Percentiles rank a stretch among this genome's conserved stretches.
phyloP scores from a whole-genome alignment of 345 rosid genomes.

The Salix caprea region DNA sequence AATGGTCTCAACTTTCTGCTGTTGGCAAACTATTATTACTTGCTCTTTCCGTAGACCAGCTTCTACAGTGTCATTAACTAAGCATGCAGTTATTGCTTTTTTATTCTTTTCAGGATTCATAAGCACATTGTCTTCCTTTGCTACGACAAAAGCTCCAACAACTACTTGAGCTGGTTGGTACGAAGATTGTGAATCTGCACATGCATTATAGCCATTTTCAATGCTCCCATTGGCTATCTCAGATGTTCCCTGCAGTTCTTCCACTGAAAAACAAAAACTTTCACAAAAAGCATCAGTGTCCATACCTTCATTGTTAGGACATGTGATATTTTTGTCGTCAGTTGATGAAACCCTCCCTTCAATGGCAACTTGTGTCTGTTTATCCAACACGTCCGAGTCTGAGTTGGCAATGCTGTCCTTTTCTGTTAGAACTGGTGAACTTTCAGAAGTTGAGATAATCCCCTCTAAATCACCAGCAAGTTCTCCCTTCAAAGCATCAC shows the following conservation, averaged over 20 bases:
- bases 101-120: slow-evolving; percentile 9
- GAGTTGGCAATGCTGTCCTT: slow-evolving; percentile 11
- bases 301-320: slow-evolving; percentile 46
- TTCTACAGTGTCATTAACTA: slow-evolving; percentile 16
- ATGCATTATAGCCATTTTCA: slow-evolving; percentile 36
- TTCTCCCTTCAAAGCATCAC: neutral
- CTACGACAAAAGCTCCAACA: slow-evolving; percentile 26
- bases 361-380: slow-evolving; percentile 18
- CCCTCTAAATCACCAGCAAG: neutral
- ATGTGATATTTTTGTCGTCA: slow-evolving; percentile 21
- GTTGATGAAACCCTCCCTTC: slow-evolving; percentile 22
- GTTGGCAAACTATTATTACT: neutral
- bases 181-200: slow-evolving; percentile 36
- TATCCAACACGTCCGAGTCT: slow-evolving; percentile 17
- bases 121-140: slow-evolving; percentile 17
- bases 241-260: slow-evolving; percentile 34
- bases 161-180: slow-evolving; percentile 28
- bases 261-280: slow-evolving; percentile 37
- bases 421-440: slow-evolving; percentile 15
- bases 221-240: slow-evolving; percentile 30
- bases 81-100: neutral
- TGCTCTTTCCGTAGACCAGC: slow-evolving; percentile 12
- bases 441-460: slow-evolving; percentile 8
- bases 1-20: neutral
- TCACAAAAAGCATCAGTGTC: slow-evolving; percentile 45